Percentiles rank a stretch among this genome's conserved stretches.
These are phyloP conservation scores for Solanum piurae DNA, from an alignment of 257 asterid species.

Conservation along the genomic window DNA sequence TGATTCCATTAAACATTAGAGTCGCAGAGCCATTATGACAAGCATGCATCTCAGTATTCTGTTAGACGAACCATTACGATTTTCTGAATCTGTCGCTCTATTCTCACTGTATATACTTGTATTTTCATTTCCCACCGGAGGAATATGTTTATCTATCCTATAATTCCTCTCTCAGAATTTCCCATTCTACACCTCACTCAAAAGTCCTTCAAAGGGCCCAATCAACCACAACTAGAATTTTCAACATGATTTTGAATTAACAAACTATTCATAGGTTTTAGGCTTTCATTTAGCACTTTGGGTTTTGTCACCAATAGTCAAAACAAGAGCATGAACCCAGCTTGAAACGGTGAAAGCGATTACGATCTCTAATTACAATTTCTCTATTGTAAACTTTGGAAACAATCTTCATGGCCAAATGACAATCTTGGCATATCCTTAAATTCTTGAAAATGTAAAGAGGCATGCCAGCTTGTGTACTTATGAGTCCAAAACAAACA, in stretches of 20 bases:
- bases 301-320: slow-evolving; percentile 25
- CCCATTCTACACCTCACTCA: too few relatives aligned
- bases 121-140: too few relatives aligned
- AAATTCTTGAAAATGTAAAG: slow-evolving; percentile 49
- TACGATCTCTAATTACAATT: slow-evolving; percentile 49
- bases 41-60: slow-evolving; percentile 22
- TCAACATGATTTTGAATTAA: too few relatives aligned
- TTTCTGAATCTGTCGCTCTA: not conserved
- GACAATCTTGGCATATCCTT: slow-evolving; percentile 51
- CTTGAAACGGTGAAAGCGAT: slow-evolving; percentile 48
- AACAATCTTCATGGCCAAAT: slow-evolving; percentile 46
- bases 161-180: too few relatives aligned
- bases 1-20: not conserved
- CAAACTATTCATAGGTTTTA: too few relatives aligned
- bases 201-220: too few relatives aligned
- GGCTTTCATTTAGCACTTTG: too few relatives aligned
- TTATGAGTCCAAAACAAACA: slow-evolving; percentile 42
- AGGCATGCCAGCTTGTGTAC: slow-evolving; percentile 36
- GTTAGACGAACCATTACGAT: not conserved
- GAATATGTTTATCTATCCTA: too few relatives aligned
- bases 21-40: slow-evolving; percentile 14
- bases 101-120: not conserved
- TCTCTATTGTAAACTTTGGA: slow-evolving; percentile 39
- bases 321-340: slow-evolving; percentile 40
- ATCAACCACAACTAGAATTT: too few relatives aligned